Evolutionary conservation across 345 rosid genomes (phyloP).

Genomic region (Hirschfeldia incana): DNA sequence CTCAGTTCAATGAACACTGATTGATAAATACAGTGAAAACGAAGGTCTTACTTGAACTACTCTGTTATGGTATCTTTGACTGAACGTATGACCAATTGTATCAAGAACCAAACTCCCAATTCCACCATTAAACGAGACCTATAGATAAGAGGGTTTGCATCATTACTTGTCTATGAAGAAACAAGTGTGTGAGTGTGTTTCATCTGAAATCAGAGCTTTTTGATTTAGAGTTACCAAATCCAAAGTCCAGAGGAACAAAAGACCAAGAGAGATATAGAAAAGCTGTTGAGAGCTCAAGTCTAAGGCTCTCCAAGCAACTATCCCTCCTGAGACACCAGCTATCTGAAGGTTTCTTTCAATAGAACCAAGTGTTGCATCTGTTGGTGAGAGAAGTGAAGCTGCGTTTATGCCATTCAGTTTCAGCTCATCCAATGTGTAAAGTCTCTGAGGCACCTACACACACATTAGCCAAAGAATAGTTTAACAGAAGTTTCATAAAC

Average conservation of each 20-base stretch:
- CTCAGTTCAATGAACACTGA: constrained; percentile 4
- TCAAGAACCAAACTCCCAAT: constrained; percentile 79
- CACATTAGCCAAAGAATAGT: neutral
- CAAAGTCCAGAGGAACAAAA: constrained; percentile 72
- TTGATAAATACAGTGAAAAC: neutral
- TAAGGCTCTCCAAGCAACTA: constrained; percentile 64
- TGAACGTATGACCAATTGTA: constrained; percentile 75
- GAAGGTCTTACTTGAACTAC: constrained; percentile 64
- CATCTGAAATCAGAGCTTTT: neutral
- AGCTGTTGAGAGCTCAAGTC: constrained; percentile 60
- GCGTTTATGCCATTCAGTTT: constrained; percentile 80
- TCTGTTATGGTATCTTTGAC: constrained; percentile 74
- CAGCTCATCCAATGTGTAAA: constrained; percentile 80
- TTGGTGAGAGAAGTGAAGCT: constrained; percentile 71
- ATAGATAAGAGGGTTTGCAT: constrained; percentile 5
- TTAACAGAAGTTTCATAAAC: too few relatives aligned
- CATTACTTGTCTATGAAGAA: constrained; percentile 5
- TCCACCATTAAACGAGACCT: constrained; percentile 92
- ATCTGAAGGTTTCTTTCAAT: constrained; percentile 76
- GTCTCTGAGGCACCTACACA: constrained; percentile 75
- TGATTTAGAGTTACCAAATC: constrained; percentile 53
- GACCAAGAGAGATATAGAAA: constrained; percentile 60
- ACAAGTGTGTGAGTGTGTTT: neutral
- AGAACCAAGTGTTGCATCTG: constrained; percentile 75
- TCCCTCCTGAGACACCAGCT: constrained; percentile 59